Base-by-base conservation (phyloP, 2,329 filamentous ascomycete species). In the Cladophialophora yegresii region DNA sequence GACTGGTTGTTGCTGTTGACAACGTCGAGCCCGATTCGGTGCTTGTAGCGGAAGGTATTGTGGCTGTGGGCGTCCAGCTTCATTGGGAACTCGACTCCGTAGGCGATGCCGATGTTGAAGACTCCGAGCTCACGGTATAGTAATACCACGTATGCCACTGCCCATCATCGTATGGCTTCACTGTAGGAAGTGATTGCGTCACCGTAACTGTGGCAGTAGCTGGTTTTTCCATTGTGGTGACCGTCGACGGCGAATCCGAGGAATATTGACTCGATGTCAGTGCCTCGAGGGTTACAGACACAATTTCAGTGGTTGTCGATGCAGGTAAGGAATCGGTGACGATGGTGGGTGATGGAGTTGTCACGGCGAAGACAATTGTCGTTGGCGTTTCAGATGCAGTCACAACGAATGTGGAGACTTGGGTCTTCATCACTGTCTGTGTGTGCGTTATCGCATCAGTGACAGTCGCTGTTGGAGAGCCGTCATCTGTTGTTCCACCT, bases 61-160 rank as follows among this genome's bases (percentile, higher is more conserved):
- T 43, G 36, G 36, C 16, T 40, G 36, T 40, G n/a, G 45, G 20
- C 45, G 23, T 26, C 23, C 20, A 9, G 12, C 26, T 54, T 28
- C 28, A 54, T 10, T 54, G 9, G 13, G 28, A 9, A 54, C 3
- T 54, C 51, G 23, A 30, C 26, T 20, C 26, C n/a, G 26, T 30
- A 13, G 26, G n/a, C 23, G 51, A 30, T n/a, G 51, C 10, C 9
- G 28, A 54, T 16, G 16, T 1, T 1, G 28, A 13, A 9, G 51
- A 54, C n/a, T 61, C 58, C 12, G 57, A 40, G 22, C 28, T 58
- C 26, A 64, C 61, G 6, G 61, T 69, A 36, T 66, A 67, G 63
- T 69, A 71, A 60, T 74, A 75, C 20, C 67, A 70, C 4, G 72
- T 75, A 61, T 74, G 73, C 72, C 72, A 75, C 64, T 69, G 68